Evolutionary conservation across 257 asterid species (phyloP).

Genomic region (Nicotiana knightiana): DNA sequence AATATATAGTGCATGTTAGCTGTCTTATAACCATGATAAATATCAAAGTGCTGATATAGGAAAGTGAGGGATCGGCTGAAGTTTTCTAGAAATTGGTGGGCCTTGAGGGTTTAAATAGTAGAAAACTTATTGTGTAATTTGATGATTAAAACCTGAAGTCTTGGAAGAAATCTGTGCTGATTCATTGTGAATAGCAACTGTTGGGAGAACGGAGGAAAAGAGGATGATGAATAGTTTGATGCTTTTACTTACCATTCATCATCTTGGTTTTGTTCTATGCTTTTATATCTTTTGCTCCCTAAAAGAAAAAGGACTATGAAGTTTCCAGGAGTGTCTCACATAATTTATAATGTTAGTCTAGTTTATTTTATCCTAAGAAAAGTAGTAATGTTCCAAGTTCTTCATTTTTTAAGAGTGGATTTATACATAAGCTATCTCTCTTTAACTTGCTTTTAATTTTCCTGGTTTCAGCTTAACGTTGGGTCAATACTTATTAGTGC

Average conservation of each 20-base stretch:
- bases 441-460: neutral
- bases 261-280: neutral
- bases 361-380: neutral
- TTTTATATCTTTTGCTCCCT: neutral
- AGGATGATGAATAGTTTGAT: neutral
- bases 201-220: neutral
- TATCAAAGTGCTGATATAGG: neutral
- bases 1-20: neutral
- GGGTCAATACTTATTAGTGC: conserved; percentile 5
- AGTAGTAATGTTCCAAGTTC: neutral
- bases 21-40: neutral
- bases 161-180: neutral
- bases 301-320: neutral
- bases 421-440: neutral
- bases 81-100: neutral
- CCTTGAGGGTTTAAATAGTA: neutral
- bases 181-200: neutral
- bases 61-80: neutral
- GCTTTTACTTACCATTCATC: neutral
- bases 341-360: neutral
- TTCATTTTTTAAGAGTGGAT: neutral
- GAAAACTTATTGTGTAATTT: neutral
- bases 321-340: neutral
- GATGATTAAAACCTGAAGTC: neutral
- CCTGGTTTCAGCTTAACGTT: neutral